Evolutionary conservation across 148 eudicot species (phyloP), one percentile per base, ranked within the genome.

Genomic region (Bassia scoparia): DNA sequence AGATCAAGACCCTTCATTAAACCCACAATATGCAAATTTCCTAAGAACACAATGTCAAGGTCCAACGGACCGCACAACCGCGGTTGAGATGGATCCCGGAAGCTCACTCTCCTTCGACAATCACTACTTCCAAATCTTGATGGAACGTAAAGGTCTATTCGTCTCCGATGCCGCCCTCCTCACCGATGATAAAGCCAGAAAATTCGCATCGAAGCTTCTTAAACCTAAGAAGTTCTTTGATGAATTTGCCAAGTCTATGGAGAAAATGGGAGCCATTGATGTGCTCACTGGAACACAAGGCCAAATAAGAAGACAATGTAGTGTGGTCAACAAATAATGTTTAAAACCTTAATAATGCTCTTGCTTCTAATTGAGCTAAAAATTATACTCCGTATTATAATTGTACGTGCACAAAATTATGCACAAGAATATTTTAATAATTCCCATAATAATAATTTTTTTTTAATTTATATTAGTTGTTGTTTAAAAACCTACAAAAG

Each of bases 131-230:
- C 3, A 12, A 0, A 76, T 58, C 3, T 43, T 81, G 9, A 30
- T 59, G 10, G 65, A 59, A 1, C 29, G 43, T 0, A 72, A 68
- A 48, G 83, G 80, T 61, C 70, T 81, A 30, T 81, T 81, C 34
- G 30, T 31, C 1, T 81, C 83, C 2, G 83, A 81, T 61, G 74
- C 74, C 9, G 67, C 83, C 6, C 80, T 81, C 7, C 77, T 81
- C 1, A 76, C 80, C 0, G 17, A 81, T 21, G 17, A 52, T 0
- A 20, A 68, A 23, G 52, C 83, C 12, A 56, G 59, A 3, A 35
- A 43, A n/a, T 29, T 72, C 17, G 77, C 59, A 16, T 48, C 31
- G 1, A 20, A 72, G 12, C 16, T 81, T 26, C 56, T 72, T 18
- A 38, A 68, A n/a, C 23, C 71, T 0, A 35, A 58, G 2, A 53